Evolutionary conservation across 176 grass and related monocot species (phyloP).

Genomic region (Bothriochloa decipiens): DNA sequence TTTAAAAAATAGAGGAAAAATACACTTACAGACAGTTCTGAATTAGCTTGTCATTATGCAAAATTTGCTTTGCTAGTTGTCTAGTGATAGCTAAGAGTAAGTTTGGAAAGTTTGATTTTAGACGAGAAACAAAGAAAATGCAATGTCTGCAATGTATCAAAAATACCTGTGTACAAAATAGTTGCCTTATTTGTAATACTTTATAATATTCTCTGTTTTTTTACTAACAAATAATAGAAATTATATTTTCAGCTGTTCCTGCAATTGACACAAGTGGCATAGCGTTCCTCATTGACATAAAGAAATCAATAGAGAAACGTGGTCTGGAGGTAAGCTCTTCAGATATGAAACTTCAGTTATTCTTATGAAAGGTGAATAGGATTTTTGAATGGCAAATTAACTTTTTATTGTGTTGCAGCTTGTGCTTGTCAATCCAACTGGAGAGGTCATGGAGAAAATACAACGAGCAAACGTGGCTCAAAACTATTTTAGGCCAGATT

Average conservation of each 20-base stretch:
- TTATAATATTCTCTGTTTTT: neutral
- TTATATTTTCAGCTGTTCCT: conserved; percentile 54
- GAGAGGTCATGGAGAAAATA: conserved; percentile 97
- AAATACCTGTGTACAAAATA: neutral
- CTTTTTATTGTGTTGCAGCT: conserved; percentile 47
- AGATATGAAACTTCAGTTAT: neutral
- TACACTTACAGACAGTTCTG: neutral
- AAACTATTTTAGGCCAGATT: conserved; percentile 56
- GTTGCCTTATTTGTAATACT: neutral
- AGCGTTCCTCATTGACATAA: conserved; percentile 78
- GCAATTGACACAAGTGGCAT: conserved; percentile 84
- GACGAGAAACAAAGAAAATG: neutral
- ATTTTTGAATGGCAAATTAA: neutral
- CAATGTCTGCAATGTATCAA: neutral
- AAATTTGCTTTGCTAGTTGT: neutral
- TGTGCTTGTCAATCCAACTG: conserved; percentile 80
- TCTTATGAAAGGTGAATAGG: neutral
- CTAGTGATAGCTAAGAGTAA: neutral
- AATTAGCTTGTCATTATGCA: neutral
- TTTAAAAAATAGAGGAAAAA: neutral
- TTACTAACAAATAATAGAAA: conserved; percentile 1
- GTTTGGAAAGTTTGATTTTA: neutral
- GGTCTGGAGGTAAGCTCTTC: conserved; percentile 60
- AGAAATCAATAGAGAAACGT: conserved; percentile 72
- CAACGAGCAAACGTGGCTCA: conserved; percentile 71